Evolutionary conservation across 2,329 filamentous ascomycete species (phyloP).

Genomic region (Plenodomus biglobosus): DNA sequence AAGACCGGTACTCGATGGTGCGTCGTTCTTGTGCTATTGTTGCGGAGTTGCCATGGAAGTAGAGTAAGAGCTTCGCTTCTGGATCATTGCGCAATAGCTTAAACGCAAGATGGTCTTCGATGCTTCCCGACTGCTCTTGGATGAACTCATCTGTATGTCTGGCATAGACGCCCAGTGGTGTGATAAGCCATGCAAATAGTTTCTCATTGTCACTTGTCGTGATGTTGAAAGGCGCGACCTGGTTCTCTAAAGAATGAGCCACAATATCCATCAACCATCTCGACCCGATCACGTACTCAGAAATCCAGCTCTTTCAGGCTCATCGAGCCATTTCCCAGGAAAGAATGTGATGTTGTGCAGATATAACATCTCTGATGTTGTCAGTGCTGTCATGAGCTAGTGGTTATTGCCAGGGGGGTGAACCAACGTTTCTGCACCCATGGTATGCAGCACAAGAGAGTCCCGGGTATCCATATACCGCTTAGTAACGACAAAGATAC

Average conservation of each 20-base stretch:
- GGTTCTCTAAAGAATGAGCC: slow-evolving; percentile 61
- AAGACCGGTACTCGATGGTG: slow-evolving; percentile 73
- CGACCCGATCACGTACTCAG: slow-evolving; percentile 28
- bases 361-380: slow-evolving; percentile 37
- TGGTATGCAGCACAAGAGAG: slow-evolving; percentile 39
- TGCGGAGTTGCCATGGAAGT: slow-evolving; percentile 65
- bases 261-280: background rate
- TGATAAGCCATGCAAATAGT: slow-evolving; percentile 88
- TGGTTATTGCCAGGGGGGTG: background rate
- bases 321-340: slow-evolving; percentile 39
- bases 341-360: slow-evolving; percentile 41
- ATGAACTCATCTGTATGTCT: slow-evolving; percentile 68
- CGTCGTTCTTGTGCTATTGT: slow-evolving; percentile 77
- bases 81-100: slow-evolving; percentile 55
- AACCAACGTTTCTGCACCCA: slow-evolving; percentile 42
- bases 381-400: slow-evolving; percentile 5
- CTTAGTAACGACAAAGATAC: slow-evolving; percentile 33
- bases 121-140: slow-evolving; percentile 43
- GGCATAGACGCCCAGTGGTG: slow-evolving; percentile 75
- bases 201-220: slow-evolving; percentile 72
- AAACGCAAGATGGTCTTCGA: slow-evolving; percentile 53
- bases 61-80: slow-evolving; percentile 58
- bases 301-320: slow-evolving; percentile 43
- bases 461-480: slow-evolving; percentile 40
- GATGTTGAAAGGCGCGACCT: slow-evolving; percentile 82